phyloP scores from a whole-genome alignment of 805 yeast genomes.

The Saccharomycopsis capsularis region DNA sequence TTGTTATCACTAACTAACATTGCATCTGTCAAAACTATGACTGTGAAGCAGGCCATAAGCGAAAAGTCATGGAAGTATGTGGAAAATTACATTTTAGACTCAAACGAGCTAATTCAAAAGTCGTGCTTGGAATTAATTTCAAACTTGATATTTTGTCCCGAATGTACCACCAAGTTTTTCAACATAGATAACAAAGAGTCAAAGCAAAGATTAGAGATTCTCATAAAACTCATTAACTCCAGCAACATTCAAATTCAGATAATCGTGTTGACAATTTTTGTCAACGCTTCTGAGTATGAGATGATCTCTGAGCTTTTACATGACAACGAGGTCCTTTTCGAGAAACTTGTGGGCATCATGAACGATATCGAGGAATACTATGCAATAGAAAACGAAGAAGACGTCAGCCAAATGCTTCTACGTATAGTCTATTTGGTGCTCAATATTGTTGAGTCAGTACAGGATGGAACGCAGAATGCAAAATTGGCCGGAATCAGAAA shows the following conservation, averaged over 20 bases:
- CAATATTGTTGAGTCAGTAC: constrained; percentile 8
- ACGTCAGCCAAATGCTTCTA: constrained; percentile 11
- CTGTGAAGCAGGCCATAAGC: constrained; percentile 32
- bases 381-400: constrained; percentile 7
- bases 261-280: constrained; percentile 25
- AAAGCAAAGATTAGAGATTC: constrained; percentile 22
- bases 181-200: constrained; percentile 26
- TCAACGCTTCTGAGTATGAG: constrained; percentile 27
- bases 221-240: constrained; percentile 24
- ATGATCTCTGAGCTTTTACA: constrained; percentile 20
- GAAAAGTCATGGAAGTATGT: constrained; percentile 28
- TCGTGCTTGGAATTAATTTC: constrained; percentile 44
- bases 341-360: constrained; percentile 16
- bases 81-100: constrained; percentile 30
- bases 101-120: constrained; percentile 37
- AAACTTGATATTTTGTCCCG: constrained; percentile 35
- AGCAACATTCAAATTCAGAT: constrained; percentile 23
- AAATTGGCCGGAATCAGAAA: constrained; percentile 5
- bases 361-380: constrained; percentile 11
- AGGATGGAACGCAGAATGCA: neutral
- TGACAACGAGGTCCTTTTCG: constrained; percentile 14
- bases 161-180: constrained; percentile 24
- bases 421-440: constrained; percentile 18
- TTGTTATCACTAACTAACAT: constrained; percentile 46
- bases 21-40: constrained; percentile 33